Base-by-base conservation (phyloP, 306 rosid species). In the Notholithocarpus densiflorus region DNA sequence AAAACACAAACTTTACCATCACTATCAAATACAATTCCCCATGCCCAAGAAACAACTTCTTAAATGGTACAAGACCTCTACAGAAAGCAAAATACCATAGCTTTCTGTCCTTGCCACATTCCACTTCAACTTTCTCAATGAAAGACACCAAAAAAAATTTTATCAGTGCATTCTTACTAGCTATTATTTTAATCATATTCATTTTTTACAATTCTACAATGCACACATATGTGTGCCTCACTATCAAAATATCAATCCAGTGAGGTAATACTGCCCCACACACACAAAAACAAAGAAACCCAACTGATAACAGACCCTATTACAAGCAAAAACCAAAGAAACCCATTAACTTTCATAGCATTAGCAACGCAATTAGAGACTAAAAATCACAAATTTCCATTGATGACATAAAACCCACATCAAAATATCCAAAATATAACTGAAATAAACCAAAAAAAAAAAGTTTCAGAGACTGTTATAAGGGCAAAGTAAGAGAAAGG, bases 311-410 rank as follows among this genome's bases (percentile, higher is more conserved):
- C 26, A 61, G 68, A 24, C 68, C 37, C 45, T 26, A 24, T 31
- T 5, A 32, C 52, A 31, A 76, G 37, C 56, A 74, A 74, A 37
- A 81, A 48, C n/a, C 69, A 59, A 18, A 69, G 52, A 60, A 74
- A 61, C 72, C 73, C 61, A 78, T 37, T 31, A 74, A 45, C 21
- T 71, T 19, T 56, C 60, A 48, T 31, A n/a, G 6, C 23, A 82
- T 60, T 45, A 9, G 32, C 26, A 34, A 60, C 48, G 52, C 64
- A 40, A 4, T 26, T 21, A 37, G 34, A 24, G 56, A 26, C 26
- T 10, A 73, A 18, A 59, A 69, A 15, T 7, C 72, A 66, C 61
- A 27, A 56, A 73, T 60, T 59, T 56, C 1, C 19, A 29, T 15
- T 61, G 54, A 62, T 2, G 20, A 32, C 5, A 14, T 23, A 18